Evolutionary conservation across 2,329 filamentous ascomycete genomes (phyloP).

Genomic region (Pestalotiopsis sp.): DNA sequence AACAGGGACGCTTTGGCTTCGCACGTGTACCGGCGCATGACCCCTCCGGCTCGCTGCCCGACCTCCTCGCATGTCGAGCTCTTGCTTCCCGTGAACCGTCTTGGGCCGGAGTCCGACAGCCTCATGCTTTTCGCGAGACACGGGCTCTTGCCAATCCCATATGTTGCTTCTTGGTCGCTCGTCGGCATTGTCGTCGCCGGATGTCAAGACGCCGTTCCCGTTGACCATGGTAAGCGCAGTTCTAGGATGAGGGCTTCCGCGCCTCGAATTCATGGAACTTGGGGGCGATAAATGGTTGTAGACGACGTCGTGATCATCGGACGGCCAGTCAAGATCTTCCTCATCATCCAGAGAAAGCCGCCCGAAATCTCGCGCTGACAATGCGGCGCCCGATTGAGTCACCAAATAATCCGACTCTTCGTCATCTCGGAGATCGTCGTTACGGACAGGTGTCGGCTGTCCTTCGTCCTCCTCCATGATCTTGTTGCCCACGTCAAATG

Average conservation of each 20-base stretch:
- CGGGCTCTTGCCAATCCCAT: constrained; percentile 78
- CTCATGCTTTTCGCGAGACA: constrained; percentile 63
- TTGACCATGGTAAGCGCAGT: constrained; percentile 57
- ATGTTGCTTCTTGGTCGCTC: constrained; percentile 68
- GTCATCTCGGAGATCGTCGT: constrained; percentile 23
- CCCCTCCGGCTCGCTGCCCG: constrained; percentile 68
- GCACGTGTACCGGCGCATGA: constrained; percentile 70
- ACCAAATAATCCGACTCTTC: constrained; percentile 24
- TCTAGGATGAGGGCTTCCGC: constrained; percentile 55
- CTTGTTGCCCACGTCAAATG: constrained; percentile 56
- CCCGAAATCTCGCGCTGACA: constrained; percentile 43
- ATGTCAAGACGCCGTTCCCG: constrained; percentile 45
- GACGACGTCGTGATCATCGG: constrained; percentile 55
- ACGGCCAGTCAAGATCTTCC: constrained; percentile 66
- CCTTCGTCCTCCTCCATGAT: constrained; percentile 68
- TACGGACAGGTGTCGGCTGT: constrained; percentile 52
- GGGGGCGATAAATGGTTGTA: constrained; percentile 63
- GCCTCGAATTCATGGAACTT: constrained; percentile 54
- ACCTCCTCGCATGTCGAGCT: constrained; percentile 70
- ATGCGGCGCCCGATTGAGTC: constrained; percentile 33
- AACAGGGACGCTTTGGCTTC: constrained; percentile 80
- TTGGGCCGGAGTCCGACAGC: constrained; percentile 64
- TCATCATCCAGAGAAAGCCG: constrained; percentile 63
- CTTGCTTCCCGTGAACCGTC: constrained; percentile 77
- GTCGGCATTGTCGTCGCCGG: constrained; percentile 31